Evolutionary conservation across 2,329 filamentous ascomycete genomes (phyloP).

Genomic region (Trichoderma sp.): DNA sequence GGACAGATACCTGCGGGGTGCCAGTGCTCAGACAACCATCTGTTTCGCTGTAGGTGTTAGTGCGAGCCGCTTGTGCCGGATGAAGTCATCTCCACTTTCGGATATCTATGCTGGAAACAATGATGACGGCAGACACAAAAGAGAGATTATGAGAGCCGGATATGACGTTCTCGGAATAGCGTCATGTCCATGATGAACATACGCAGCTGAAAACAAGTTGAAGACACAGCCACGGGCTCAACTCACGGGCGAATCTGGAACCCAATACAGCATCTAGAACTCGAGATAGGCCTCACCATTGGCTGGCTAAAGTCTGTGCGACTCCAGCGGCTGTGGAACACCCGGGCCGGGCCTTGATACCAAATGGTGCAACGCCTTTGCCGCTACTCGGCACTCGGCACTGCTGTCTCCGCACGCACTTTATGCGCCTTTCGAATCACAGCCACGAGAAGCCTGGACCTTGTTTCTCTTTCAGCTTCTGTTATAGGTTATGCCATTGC

Average conservation of each 20-base stretch:
- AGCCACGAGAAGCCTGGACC: neutral
- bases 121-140: neutral
- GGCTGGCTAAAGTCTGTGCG: neutral
- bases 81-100: neutral
- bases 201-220: neutral
- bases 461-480: neutral
- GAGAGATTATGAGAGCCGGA: neutral
- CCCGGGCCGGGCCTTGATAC: neutral
- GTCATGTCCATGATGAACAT: neutral
- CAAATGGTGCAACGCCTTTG: neutral
- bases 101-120: neutral
- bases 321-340: neutral
- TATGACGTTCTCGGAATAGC: neutral
- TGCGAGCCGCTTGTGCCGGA: neutral
- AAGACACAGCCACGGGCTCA: neutral
- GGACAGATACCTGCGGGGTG: neutral
- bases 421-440: neutral
- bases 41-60: neutral
- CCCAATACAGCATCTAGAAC: neutral
- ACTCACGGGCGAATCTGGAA: neutral
- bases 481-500: neutral
- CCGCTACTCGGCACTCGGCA: constrained; percentile 13
- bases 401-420: constrained; percentile 8
- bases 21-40: neutral
- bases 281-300: neutral